Evolutionary conservation across 2,329 filamentous ascomycete species (phyloP), one percentile per base, ranked within the genome.

Genomic region (Blastomyces emzantsi): DNA sequence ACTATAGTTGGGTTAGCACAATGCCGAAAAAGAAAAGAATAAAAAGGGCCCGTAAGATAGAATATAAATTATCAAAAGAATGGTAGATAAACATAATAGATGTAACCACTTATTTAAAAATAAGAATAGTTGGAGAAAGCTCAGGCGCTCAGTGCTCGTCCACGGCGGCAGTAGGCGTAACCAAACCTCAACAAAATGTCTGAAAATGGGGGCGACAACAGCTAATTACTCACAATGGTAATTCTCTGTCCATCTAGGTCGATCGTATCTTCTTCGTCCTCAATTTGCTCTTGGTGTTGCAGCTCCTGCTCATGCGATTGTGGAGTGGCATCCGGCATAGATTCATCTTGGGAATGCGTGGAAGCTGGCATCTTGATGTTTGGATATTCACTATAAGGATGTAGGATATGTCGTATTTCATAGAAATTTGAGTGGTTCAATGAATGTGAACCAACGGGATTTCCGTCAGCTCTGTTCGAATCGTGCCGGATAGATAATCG

Each of bases 171-270:
- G 33, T n/a, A 15, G 9, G 22, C 25, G 25, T 43, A 62, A 41
- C 13, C 36, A 56, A 33, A 52, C 61, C n/a, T 39, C 2, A 51
- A 54, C 25, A 17, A 49, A 30, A 55, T 13, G n/a, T 33, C 1
- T 36, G 19, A 63, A 33, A 55, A n/a, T 41, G n/a, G 13, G 19
- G 22, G 49, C 13, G 49, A 36, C 9, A 60, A 55, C 4, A 22
- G 33, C 36, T 25, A 19, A 60, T 17, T 7, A 60, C 66, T 56
- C 74, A 89, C 87, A 73, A 89, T 84, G 67, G 82, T 80, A 56
- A 89, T 85, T 68, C 85, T 79, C 75, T 86, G 85, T 60, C 77
- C 74, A 11, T 74, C 73, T 51, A 74, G 62, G 54, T 73, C 71
- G 41, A 72, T 55, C 6, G 66, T 63, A 65, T 82, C 79, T 28